Evolutionary conservation across 306 rosid species (phyloP).

Genomic region (Echinosophora koreensis): DNA sequence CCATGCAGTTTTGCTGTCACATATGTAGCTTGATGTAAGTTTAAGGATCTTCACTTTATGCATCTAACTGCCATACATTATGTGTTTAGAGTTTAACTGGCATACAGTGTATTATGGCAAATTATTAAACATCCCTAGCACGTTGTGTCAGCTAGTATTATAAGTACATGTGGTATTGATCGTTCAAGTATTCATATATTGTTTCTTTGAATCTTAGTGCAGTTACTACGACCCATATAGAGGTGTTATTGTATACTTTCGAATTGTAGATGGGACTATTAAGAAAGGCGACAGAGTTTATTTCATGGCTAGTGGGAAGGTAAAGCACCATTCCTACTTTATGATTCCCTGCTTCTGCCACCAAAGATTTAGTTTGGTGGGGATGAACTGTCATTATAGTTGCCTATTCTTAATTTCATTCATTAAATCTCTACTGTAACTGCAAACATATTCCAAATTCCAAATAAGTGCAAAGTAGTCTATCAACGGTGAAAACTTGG

Average conservation of each 20-base stretch:
- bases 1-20: conserved; percentile 15
- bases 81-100: neutral
- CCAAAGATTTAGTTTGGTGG: conserved; percentile 29
- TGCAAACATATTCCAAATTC: conserved; percentile 17
- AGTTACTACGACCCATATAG: conserved; percentile 94
- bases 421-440: conserved; percentile 20
- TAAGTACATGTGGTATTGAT: conserved; percentile 34
- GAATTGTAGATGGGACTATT: conserved; percentile 86
- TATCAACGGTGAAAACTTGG: conserved; percentile 11
- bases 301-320: conserved; percentile 96
- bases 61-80: conserved; percentile 7
- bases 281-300: conserved; percentile 91
- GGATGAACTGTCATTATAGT: neutral
- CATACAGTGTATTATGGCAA: neutral
- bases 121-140: conserved; percentile 15
- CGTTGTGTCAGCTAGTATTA: conserved; percentile 30
- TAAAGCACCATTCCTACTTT: conserved; percentile 47
- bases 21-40: conserved; percentile 29
- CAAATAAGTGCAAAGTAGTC: conserved; percentile 26
- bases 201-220: conserved; percentile 54
- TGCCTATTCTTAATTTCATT: conserved; percentile 31
- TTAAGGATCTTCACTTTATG: conserved; percentile 33
- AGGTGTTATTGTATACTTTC: conserved; percentile 92
- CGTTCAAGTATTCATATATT: conserved; percentile 43
- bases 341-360: conserved; percentile 31